Base-by-base conservation (phyloP, 2,329 filamentous ascomycete species). In the Paecilomyces variotii region DNA sequence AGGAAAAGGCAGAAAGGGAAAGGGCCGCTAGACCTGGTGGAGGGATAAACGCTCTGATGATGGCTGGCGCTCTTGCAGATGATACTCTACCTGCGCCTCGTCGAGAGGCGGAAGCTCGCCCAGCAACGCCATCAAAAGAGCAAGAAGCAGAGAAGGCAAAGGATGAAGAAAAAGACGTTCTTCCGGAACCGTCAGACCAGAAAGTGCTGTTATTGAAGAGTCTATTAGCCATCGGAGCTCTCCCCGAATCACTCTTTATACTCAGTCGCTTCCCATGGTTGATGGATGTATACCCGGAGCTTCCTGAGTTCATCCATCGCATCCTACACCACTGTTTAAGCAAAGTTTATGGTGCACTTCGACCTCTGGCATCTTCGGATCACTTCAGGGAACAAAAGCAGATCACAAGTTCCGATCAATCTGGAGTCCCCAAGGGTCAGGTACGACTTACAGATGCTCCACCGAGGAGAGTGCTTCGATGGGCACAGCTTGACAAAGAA, bases 231-330 rank as follows among this genome's bases (percentile, higher is more conserved):
- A 94, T 97, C 59, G 94, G 95, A 49, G 93, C 94, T 28, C 81
- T 99, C 34, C 94, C 94, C 0, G 94, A 99, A 74, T 87, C 94
- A 1, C 80, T 99, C 1, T 97, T 93, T 72, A 90, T 99, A 57
- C 83, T 97, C 6, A 93, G 93, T 34, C 87, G 89, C 57, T 96
- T 96, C 67, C 90, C 91, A 12, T 99, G 94, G 92, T 82, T 99
- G 54, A 83, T 91, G 10, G 91, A 97, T 59, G 84, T 87, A 3
- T 93, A 90, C 63, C 87, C 90, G 0, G 90, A 96, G 53, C 81
- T 97, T 10, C 83, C 90, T 2, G 86, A 89, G 32, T 87, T 87
- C 57, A 83, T 97, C 55, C 89, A 96, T 73, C 90, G 95, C 35
- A 88, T 99, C 28, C 79, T 96, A 2, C 86, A 91, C 64, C 85